Evolutionary conservation across 768 basidiomycete species (phyloP), one percentile per base, ranked within the genome.

Genomic region (Leccinum subgranulosum): DNA sequence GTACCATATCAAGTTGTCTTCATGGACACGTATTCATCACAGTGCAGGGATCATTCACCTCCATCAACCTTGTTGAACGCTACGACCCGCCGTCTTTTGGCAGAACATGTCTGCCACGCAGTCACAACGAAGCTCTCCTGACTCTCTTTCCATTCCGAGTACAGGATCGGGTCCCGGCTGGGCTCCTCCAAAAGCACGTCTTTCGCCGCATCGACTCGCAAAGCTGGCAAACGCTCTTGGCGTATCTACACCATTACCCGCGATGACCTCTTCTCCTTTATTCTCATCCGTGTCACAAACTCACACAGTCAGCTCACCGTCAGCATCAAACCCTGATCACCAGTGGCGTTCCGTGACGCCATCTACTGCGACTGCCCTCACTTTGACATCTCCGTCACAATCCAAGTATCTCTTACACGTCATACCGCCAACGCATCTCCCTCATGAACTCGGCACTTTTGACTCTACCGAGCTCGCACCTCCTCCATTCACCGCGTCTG

Each of bases 201-300:
- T 93, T 8, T 73, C 90, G 3, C 90, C 92, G 5, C 81, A 88
- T 63, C 80, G 88, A 12, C 83, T 93, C 10, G 92, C 89, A 34
- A 90, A 87, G 63, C 77, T 94, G 23, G 92, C 90, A 15, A 93
- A 93, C 67, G 91, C 92, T 3, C 84, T 94, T 46, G 92, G 92
- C 48, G 84, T 94, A 36, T 79, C 88, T 3, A 86, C 85, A 0
- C 91, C 91, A 0, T 69, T 88, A 52, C 90, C 90, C 6, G 77
- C 79, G 28, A 74, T 77, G 51, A 73, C 66, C 51, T 47, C 55
- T 48, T 60, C 62, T 45, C 10, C 58, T 47, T 25, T 64, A 28
- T 54, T 56, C 41, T 36, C 60, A 14, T 65, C 63, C 7, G 55
- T 54, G 8, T 50, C 64, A 3, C 53, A 54, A 2, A 8, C 57